A percentile compares a stretch with the other conserved stretches of the same genome.
These are phyloP conservation scores for Fusarium haematococcum DNA, from an alignment of 2,329 filamentous ascomycete genomes.

Conservation along the genomic window DNA sequence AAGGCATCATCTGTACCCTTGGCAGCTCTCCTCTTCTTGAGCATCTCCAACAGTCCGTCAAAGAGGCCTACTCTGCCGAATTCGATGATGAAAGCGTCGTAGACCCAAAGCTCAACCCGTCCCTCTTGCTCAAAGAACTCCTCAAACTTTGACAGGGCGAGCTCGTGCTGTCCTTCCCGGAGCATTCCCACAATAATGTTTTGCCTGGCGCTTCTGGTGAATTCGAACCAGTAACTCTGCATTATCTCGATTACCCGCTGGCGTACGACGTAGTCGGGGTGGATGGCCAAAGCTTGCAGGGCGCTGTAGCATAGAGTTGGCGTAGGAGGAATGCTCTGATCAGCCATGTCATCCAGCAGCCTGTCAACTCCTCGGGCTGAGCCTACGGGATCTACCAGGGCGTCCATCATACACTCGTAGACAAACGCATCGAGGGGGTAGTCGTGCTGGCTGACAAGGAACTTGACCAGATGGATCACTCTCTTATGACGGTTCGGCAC, in stretches of 20 bases:
- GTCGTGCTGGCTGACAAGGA: conserved; percentile 67
- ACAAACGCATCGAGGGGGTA: conserved; percentile 68
- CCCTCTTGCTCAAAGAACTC: conserved; percentile 70
- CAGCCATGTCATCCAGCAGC: conserved; percentile 80
- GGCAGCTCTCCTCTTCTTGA: conserved; percentile 65
- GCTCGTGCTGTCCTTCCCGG: conserved; percentile 84
- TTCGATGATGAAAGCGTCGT: conserved; percentile 80
- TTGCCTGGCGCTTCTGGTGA: conserved; percentile 69
- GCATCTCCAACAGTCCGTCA: conserved; percentile 79
- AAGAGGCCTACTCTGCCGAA: conserved; percentile 79
- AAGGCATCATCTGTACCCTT: conserved; percentile 53
- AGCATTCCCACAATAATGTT: conserved; percentile 79
- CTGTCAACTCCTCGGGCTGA: conserved; percentile 71
- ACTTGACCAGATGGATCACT: conserved; percentile 62
- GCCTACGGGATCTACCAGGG: conserved; percentile 75
- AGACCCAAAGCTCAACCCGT: conserved; percentile 76
- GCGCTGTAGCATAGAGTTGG: conserved; percentile 77
- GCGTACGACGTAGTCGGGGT: conserved; percentile 86
- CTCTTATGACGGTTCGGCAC: conserved; percentile 43
- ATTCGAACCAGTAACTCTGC: conserved; percentile 73
- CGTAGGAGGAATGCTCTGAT: conserved; percentile 71
- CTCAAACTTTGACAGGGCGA: conserved; percentile 79
- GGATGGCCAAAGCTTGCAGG: conserved; percentile 79
- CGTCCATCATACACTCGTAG: conserved; percentile 81
- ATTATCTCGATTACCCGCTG: conserved; percentile 78